Conservation (phyloP, 2,329 filamentous ascomycete species). For the Rhynchosporium graminicola region DNA sequence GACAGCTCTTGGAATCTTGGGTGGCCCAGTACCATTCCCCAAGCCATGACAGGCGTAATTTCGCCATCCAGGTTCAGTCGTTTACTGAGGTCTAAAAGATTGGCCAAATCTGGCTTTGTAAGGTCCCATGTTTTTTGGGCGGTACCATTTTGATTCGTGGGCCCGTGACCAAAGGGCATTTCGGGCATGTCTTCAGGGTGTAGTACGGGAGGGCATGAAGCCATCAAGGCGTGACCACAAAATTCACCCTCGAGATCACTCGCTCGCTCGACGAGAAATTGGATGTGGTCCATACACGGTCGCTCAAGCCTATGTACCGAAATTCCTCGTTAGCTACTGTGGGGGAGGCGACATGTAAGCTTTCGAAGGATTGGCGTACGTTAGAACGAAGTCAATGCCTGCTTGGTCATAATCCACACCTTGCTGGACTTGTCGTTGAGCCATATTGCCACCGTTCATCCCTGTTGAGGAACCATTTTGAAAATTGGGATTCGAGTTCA, state of each 20-base stretch:
- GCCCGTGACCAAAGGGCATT: conserved; percentile 54
- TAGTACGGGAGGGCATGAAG: conserved; percentile 71
- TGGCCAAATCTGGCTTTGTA: conserved; percentile 73
- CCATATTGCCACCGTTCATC: conserved; percentile 31
- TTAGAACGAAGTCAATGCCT: conserved; percentile 87
- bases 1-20: conserved; percentile 67
- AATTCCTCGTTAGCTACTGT: conserved; percentile 50
- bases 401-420: conserved; percentile 75
- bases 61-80: conserved; percentile 83
- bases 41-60: conserved; percentile 94
- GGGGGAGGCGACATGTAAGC: conserved; percentile 67
- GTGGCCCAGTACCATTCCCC: conserved; percentile 77
- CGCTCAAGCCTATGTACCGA: conserved; percentile 71
- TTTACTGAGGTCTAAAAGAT: conserved; percentile 80
- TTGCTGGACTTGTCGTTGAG: conserved; percentile 37
- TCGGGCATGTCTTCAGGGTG: conserved; percentile 49
- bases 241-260: conserved; percentile 63
- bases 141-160: conserved; percentile 24
- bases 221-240: conserved; percentile 92
- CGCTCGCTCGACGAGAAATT: conserved; percentile 68
- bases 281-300: conserved; percentile 90
- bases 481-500: conserved; percentile 25
- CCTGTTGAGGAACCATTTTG: conserved; percentile 15
- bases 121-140: conserved; percentile 72
- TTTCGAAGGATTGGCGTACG: conserved; percentile 70